Percentiles rank a stretch among this genome's conserved stretches.
phyloP scores from a whole-genome alignment of 164 flowering plant genomes.

The Macadamia tetraphylla region DNA sequence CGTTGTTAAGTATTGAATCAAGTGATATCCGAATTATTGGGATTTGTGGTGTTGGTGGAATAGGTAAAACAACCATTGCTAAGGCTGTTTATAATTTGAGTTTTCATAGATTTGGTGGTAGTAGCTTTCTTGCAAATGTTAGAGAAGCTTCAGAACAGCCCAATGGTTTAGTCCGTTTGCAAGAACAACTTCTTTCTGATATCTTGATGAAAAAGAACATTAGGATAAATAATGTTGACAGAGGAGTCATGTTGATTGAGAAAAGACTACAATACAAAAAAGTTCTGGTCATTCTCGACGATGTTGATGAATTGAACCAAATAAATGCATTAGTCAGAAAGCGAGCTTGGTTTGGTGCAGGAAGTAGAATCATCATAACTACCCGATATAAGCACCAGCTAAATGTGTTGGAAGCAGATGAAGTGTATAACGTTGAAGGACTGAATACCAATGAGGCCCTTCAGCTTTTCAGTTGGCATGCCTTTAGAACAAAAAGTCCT shows the following conservation, averaged over 20 bases:
- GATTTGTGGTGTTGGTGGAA: conserved; percentile 10
- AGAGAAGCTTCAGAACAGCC: conserved; percentile 8
- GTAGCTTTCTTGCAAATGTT: conserved; percentile 12
- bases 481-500: not conserved
- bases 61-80: conserved; percentile 11
- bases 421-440: not conserved
- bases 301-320: conserved; percentile 6
- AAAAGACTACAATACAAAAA: not conserved
- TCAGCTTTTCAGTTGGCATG: conserved; percentile 7
- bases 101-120: conserved; percentile 1
- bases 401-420: not conserved
- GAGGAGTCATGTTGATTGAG: not conserved
- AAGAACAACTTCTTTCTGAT: conserved; percentile 10
- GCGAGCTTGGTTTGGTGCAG: not conserved
- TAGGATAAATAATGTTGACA: not conserved
- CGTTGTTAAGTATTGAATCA: conserved; percentile 9
- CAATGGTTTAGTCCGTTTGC: conserved; percentile 2
- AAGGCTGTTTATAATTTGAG: conserved; percentile 6
- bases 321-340: conserved; percentile 1
- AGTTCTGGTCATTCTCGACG: conserved; percentile 6
- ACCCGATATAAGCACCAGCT: not conserved
- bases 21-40: conserved; percentile 8
- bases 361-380: conserved; percentile 6
- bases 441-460: not conserved
- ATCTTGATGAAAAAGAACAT: not conserved